These are phyloP conservation scores for Wickerhamomyces sp. DNA, from an alignment of 1,139 yeast genomes.

Conservation along the genomic window DNA sequence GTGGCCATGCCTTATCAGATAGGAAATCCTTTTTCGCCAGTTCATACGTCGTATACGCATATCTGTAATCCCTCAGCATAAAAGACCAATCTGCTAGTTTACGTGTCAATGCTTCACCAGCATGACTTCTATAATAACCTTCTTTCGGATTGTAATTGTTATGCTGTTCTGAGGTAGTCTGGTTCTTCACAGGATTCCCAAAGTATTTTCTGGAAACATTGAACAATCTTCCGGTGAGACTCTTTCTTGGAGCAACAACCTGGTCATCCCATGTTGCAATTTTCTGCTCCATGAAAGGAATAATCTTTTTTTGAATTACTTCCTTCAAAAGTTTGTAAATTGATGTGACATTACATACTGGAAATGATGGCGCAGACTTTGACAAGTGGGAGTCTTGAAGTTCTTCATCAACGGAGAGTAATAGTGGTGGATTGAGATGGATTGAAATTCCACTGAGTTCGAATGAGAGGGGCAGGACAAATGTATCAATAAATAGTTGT, in stretches of 20 bases:
- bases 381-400: slow-evolving; percentile 30
- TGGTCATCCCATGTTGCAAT: slow-evolving; percentile 78
- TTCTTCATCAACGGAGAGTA: slow-evolving; percentile 50
- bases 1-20: slow-evolving; percentile 76
- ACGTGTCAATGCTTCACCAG: slow-evolving; percentile 73
- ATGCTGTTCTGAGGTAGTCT: slow-evolving; percentile 13
- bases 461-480: slow-evolving; percentile 26
- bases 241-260: slow-evolving; percentile 60
- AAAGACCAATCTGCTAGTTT: slow-evolving; percentile 91
- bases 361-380: slow-evolving; percentile 9
- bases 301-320: slow-evolving; percentile 48
- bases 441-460: slow-evolving; percentile 17
- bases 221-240: slow-evolving; percentile 70
- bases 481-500: slow-evolving; percentile 30
- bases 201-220: slow-evolving; percentile 60
- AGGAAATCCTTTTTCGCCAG: slow-evolving; percentile 73
- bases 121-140: slow-evolving; percentile 51
- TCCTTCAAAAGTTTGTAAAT: slow-evolving; percentile 46
- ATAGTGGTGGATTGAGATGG: slow-evolving; percentile 32
- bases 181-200: slow-evolving; percentile 29
- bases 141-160: slow-evolving; percentile 38
- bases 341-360: slow-evolving; percentile 32
- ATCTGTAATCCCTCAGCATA: slow-evolving; percentile 81
- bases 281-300: slow-evolving; percentile 78
- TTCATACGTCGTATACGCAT: slow-evolving; percentile 82